Evolutionary conservation across 2,329 filamentous ascomycete species (phyloP).

Genomic region (Hymenoscyphus fructigenus): DNA sequence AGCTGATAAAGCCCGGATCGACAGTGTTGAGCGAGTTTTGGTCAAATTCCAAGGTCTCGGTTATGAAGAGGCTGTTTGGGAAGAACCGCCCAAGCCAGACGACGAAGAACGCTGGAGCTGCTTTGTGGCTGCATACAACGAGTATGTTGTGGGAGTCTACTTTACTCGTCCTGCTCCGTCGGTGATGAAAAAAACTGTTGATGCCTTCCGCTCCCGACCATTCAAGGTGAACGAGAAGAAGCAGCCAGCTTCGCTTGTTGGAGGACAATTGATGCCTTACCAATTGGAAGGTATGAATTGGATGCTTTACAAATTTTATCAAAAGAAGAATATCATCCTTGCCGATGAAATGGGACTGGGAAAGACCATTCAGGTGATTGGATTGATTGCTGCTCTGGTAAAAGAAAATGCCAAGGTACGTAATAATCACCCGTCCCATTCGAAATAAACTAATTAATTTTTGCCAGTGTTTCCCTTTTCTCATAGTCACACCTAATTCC

Average conservation of each 20-base stretch:
- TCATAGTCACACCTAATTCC: slow-evolving; percentile 90
- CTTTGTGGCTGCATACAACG: slow-evolving; percentile 79
- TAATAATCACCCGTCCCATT: slow-evolving; percentile 14
- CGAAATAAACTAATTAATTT: slow-evolving; percentile 46
- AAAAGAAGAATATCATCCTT: slow-evolving; percentile 80
- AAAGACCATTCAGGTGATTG: slow-evolving; percentile 93
- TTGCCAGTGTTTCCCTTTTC: slow-evolving; percentile 80
- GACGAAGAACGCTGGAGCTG: slow-evolving; percentile 69
- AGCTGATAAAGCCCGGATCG: slow-evolving; percentile 69
- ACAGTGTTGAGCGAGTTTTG: slow-evolving; percentile 69
- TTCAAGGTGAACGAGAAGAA: slow-evolving; percentile 69
- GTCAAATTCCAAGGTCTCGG: slow-evolving; percentile 92
- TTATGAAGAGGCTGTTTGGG: slow-evolving; percentile 92
- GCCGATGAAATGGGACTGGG: slow-evolving; percentile 98
- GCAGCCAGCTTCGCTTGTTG: slow-evolving; percentile 72
- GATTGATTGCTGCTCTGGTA: slow-evolving; percentile 72
- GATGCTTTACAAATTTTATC: slow-evolving; percentile 88
- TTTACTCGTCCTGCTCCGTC: slow-evolving; percentile 56
- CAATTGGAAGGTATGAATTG: slow-evolving; percentile 93
- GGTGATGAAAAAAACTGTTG: slow-evolving; percentile 66
- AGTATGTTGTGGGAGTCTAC: slow-evolving; percentile 79
- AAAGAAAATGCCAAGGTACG: slow-evolving; percentile 53
- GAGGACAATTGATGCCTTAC: slow-evolving; percentile 87
- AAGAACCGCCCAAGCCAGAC: slow-evolving; percentile 68
- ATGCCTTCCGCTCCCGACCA: slow-evolving; percentile 61